Percentiles rank a stretch among this genome's conserved stretches.
phyloP scores from a whole-genome alignment of 2,329 filamentous ascomycete species.

The Seiridium unicorne region DNA sequence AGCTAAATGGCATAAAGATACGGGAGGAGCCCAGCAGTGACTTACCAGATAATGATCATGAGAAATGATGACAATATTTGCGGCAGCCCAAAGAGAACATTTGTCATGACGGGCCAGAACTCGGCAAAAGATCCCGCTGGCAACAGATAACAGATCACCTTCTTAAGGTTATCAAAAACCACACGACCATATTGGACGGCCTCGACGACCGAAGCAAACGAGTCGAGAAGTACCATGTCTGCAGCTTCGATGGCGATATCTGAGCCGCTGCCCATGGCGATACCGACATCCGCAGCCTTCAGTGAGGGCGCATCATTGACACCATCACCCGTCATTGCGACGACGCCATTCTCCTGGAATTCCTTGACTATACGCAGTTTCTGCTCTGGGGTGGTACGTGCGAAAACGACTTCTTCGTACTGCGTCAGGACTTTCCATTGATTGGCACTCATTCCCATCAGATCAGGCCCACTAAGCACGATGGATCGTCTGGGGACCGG shows the following conservation, averaged over 20 bases:
- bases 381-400: conserved; percentile 74
- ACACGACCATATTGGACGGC: conserved; percentile 71
- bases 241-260: conserved; percentile 82
- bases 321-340: conserved; percentile 85
- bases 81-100: conserved; percentile 69
- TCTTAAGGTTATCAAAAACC: conserved; percentile 79
- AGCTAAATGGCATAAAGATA: conserved; percentile 15
- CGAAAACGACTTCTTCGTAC: conserved; percentile 75
- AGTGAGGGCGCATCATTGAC: conserved; percentile 85
- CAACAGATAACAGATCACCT: conserved; percentile 72
- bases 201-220: conserved; percentile 69
- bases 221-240: conserved; percentile 77
- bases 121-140: conserved; percentile 74
- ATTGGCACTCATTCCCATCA: conserved; percentile 61
- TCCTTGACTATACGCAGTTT: conserved; percentile 78
- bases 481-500: conserved; percentile 44
- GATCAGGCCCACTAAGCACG: conserved; percentile 63
- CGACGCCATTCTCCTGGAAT: conserved; percentile 64
- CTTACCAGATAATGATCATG: conserved; percentile 65
- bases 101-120: conserved; percentile 74
- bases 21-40: conserved; percentile 12
- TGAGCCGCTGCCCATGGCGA: conserved; percentile 76
- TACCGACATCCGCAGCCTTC: conserved; percentile 76
- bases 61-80: conserved; percentile 73
- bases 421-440: conserved; percentile 66